phyloP scores from a whole-genome alignment of 192 early-diverging fungal genomes.

The Borealophlyctis nickersoniae region DNA sequence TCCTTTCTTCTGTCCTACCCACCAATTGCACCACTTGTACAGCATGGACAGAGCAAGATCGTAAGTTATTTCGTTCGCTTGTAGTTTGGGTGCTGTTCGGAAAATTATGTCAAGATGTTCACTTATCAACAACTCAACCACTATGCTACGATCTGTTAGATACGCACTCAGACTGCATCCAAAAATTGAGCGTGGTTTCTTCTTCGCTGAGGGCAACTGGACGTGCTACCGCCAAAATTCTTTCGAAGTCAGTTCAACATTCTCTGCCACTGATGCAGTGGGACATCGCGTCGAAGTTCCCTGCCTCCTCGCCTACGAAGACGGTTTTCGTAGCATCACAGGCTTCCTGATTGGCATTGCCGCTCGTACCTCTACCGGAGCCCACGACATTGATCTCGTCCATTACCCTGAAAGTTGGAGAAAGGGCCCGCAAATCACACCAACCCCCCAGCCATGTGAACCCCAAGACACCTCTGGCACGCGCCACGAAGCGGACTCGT shows the following conservation, averaged over 20 bases:
- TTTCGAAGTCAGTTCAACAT: slow-evolving; percentile 76
- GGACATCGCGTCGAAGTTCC: slow-evolving; percentile 50
- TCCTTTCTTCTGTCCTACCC: background rate
- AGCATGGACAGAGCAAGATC: background rate
- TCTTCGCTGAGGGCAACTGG: slow-evolving; percentile 83
- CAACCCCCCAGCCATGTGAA: slow-evolving; percentile 24
- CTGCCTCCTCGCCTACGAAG: slow-evolving; percentile 70
- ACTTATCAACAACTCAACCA: background rate
- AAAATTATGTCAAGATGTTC: background rate
- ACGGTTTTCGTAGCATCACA: slow-evolving; percentile 53
- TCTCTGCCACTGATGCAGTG: slow-evolving; percentile 63
- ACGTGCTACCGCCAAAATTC: slow-evolving; percentile 95
- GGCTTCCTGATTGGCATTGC: slow-evolving; percentile 75
- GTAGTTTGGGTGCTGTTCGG: too few relatives aligned
- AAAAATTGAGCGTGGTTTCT: slow-evolving; percentile 90
- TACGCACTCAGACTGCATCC: slow-evolving; percentile 62
- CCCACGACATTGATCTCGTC: slow-evolving; percentile 77
- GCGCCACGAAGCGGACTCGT: slow-evolving; percentile 15
- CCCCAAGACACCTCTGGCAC: background rate
- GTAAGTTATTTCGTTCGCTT: too few relatives aligned
- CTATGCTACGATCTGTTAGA: slow-evolving; percentile 4
- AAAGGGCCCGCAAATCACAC: slow-evolving; percentile 81
- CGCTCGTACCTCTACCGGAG: slow-evolving; percentile 68
- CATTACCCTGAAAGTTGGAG: slow-evolving; percentile 94
- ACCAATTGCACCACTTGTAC: slow-evolving; percentile 5